Percentiles rank a stretch among this genome's conserved stretches.
These are phyloP conservation scores for Bolboschoenoplectus hybrid DNA, from an alignment of 202 grass and related monocot species.

Conservation along the genomic window DNA sequence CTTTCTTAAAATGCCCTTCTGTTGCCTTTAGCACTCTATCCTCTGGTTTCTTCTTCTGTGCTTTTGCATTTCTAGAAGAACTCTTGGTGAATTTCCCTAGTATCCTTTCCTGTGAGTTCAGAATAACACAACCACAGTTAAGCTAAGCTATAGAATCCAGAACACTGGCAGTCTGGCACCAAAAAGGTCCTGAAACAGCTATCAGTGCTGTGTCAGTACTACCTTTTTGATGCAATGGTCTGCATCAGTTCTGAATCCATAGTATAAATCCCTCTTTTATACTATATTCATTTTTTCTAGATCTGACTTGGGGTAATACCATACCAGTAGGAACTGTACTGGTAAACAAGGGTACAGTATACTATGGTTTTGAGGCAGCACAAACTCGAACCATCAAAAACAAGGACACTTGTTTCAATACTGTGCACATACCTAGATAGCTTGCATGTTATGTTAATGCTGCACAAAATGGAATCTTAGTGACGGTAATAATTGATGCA, in stretches of 20 bases:
- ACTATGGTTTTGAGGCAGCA: neutral
- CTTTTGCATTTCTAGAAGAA: conserved; percentile 48
- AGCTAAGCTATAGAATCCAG: neutral
- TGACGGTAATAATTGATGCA: neutral
- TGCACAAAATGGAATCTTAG: neutral
- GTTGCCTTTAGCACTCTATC: conserved; percentile 64
- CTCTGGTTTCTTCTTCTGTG: conserved; percentile 67
- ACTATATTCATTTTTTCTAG: neutral
- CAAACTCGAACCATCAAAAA: neutral
- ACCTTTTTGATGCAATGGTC: neutral
- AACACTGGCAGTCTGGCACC: neutral
- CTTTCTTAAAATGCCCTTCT: conserved; percentile 85
- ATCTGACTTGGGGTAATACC: neutral
- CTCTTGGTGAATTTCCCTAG: conserved; percentile 67
- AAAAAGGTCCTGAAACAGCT: neutral
- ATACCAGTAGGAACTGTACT: neutral
- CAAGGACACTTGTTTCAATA: neutral
- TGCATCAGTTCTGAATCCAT: neutral
- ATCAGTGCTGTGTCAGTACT: neutral
- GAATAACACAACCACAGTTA: neutral
- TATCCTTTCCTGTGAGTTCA: conserved; percentile 59
- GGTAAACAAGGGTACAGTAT: neutral
- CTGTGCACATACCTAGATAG: neutral
- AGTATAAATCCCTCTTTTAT: neutral
- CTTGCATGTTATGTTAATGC: neutral